Conservation (phyloP, 192 early-diverging fungal species). For the Funneliformis geosporum region DNA sequence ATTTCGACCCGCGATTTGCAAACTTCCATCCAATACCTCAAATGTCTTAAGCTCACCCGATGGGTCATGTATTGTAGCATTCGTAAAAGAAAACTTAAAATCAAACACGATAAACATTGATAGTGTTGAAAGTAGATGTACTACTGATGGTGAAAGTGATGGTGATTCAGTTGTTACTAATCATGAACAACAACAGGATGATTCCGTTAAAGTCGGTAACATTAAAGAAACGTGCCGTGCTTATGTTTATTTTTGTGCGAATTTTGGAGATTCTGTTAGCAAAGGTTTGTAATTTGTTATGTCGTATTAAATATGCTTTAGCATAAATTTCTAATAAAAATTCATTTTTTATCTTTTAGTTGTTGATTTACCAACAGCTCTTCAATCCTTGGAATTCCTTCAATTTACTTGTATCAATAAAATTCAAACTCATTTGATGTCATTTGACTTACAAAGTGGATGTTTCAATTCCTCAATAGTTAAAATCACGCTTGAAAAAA, state of each 20-base stretch:
- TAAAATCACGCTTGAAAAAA: conserved; percentile 20
- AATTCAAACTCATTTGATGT: not conserved
- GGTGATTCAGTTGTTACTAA: too few species aligned
- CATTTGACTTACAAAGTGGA: conserved; percentile 15
- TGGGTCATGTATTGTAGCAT: conserved; percentile 27
- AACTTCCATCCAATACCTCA: not conserved
- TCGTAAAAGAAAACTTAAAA: conserved; percentile 9
- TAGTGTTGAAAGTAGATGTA: not conserved
- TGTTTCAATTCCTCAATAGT: not conserved
- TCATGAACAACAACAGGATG: too few species aligned
- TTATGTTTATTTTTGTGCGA: conserved; percentile 7
- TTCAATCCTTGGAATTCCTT: not conserved
- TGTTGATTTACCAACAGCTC: not conserved
- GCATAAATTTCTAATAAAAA: too few species aligned
- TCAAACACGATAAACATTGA: too few species aligned
- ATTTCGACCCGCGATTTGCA: conserved; percentile 10
- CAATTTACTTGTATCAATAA: not conserved
- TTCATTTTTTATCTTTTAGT: not conserved
- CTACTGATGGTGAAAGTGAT: too few species aligned
- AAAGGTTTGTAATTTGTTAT: not conserved
- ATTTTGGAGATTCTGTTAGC: not conserved
- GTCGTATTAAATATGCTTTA: not conserved
- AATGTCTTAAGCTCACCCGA: conserved; percentile 14
- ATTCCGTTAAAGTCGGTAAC: not conserved
- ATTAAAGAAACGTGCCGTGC: not conserved